These are phyloP conservation scores for Lecanicillium sp. DNA, from an alignment of 2,329 filamentous ascomycete species.

Conservation along the genomic window DNA sequence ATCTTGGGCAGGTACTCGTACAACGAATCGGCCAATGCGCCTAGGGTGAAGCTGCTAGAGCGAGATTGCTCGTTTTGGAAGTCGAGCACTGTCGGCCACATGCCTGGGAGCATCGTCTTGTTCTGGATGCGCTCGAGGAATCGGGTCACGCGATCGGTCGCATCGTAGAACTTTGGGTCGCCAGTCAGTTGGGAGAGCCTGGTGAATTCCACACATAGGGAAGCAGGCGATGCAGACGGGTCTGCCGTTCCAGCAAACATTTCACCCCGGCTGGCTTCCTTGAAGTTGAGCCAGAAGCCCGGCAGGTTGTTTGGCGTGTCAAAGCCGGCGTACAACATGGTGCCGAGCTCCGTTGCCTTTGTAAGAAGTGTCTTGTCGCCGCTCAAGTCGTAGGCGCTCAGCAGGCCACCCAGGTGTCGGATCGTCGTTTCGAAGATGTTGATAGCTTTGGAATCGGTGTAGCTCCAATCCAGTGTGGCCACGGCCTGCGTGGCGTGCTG, in stretches of 20 bases:
- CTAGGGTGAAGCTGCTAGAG: slow-evolving; percentile 32
- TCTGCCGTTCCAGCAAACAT: slow-evolving; percentile 22
- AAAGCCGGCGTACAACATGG: slow-evolving; percentile 55
- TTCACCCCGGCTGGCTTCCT: slow-evolving; percentile 25
- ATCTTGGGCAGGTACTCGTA: slow-evolving; percentile 62
- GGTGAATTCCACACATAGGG: slow-evolving; percentile 54
- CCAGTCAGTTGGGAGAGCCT: slow-evolving; percentile 54
- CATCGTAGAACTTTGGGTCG: slow-evolving; percentile 53
- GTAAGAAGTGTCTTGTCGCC: slow-evolving; percentile 42
- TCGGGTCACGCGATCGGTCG: slow-evolving; percentile 48
- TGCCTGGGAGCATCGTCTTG: slow-evolving; percentile 46
- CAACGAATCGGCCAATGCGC: slow-evolving; percentile 47
- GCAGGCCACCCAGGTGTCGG: slow-evolving; percentile 57
- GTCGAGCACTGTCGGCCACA: slow-evolving; percentile 55
- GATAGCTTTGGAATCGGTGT: slow-evolving; percentile 35
- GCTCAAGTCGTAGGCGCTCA: slow-evolving; percentile 62
- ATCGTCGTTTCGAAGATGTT: slow-evolving; percentile 64
- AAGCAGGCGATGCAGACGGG: slow-evolving; percentile 37
- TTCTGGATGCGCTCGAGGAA: slow-evolving; percentile 45
- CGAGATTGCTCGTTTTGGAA: slow-evolving; percentile 18
- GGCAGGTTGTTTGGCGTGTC: slow-evolving; percentile 61
- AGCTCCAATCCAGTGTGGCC: slow-evolving; percentile 50
- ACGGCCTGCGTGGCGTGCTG: slow-evolving; percentile 51
- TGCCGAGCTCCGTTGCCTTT: slow-evolving; percentile 54
- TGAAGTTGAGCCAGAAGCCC: slow-evolving; percentile 34